Conservation (phyloP, 2,329 filamentous ascomycete genomes). For the Coniosporium tulheliwenetii region DNA sequence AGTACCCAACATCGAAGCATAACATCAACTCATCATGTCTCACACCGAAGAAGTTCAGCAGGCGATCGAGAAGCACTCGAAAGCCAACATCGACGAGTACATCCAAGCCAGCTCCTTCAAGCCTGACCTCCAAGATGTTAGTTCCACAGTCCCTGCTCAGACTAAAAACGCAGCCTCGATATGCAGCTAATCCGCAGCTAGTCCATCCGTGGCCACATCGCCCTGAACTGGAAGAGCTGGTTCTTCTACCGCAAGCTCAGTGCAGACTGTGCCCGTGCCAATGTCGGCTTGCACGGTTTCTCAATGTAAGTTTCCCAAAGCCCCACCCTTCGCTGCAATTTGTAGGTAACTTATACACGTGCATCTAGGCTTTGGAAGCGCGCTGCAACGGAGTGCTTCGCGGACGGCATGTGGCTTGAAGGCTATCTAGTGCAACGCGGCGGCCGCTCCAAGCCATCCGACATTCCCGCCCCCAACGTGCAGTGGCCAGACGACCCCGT, state of each 20-base stretch:
- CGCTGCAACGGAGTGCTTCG: slow-evolving; percentile 8
- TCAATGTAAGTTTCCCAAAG: slow-evolving; percentile 6
- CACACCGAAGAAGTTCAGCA: neutral
- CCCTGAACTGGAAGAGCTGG: slow-evolving; percentile 9
- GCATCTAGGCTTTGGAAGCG: slow-evolving; percentile 8
- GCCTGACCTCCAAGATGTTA: slow-evolving; percentile 7
- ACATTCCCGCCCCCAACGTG: slow-evolving; percentile 8
- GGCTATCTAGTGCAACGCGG: slow-evolving; percentile 11
- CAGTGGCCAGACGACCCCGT: slow-evolving; percentile 10
- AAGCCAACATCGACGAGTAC: slow-evolving; percentile 6
- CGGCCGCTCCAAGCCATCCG: slow-evolving; percentile 9
- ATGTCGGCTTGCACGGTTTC: slow-evolving; percentile 10
- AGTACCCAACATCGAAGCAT: too few relatives aligned
- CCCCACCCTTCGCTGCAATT: neutral
- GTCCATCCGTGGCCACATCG: slow-evolving; percentile 11
- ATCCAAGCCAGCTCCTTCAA: slow-evolving; percentile 3
- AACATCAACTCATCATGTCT: neutral
- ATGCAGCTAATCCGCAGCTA: neutral
- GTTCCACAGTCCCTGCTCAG: too few relatives aligned
- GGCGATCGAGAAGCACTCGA: slow-evolving; percentile 1
- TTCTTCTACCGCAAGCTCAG: slow-evolving; percentile 11
- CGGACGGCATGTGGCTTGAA: slow-evolving; percentile 10
- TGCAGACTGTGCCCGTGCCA: slow-evolving; percentile 9
- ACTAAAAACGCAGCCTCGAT: neutral
- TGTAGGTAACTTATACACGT: neutral